A percentile compares a stretch with the other conserved stretches of the same genome.
These are phyloP conservation scores for Exidia glandulosa DNA, from an alignment of 768 basidiomycete genomes.

Conservation along the genomic window DNA sequence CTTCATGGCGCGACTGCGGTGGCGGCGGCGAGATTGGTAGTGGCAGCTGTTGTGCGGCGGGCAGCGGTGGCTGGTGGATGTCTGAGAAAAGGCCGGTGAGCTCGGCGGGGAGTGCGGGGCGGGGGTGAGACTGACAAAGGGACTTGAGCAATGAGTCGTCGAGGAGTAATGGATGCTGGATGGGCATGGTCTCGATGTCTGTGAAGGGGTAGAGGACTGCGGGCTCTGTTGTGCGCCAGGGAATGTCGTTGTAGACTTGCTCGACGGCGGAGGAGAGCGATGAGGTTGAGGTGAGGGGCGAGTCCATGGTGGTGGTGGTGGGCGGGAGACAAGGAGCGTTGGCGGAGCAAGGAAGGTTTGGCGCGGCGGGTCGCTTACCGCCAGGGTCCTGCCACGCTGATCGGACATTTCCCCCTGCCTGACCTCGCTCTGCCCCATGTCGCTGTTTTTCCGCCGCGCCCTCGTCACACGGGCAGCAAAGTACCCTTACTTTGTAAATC, in stretches of 20 bases:
- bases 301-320: constrained; percentile 9
- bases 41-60: not conserved
- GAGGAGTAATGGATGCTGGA: not conserved
- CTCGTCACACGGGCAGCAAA: not conserved
- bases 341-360: not conserved
- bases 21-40: not conserved
- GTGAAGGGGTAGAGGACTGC: not conserved
- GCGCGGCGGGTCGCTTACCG: not conserved
- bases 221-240: not conserved
- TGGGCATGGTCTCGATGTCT: not conserved
- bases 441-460: not conserved
- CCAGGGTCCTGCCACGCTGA: not conserved
- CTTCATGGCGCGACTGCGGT: not conserved
- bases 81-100: not conserved
- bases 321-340: constrained; percentile 8
- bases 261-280: not conserved
- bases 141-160: not conserved
- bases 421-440: not conserved
- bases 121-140: not conserved
- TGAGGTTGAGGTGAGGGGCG: constrained; percentile 9
- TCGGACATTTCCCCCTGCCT: not conserved
- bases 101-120: not conserved
- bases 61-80: not conserved
- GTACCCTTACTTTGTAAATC: constrained; percentile 45
- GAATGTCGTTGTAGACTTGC: not conserved